A percentile compares a stretch with the other conserved stretches of the same genome.
Conservation (phyloP, 1,139 yeast species). For the Pichia sp. region DNA sequence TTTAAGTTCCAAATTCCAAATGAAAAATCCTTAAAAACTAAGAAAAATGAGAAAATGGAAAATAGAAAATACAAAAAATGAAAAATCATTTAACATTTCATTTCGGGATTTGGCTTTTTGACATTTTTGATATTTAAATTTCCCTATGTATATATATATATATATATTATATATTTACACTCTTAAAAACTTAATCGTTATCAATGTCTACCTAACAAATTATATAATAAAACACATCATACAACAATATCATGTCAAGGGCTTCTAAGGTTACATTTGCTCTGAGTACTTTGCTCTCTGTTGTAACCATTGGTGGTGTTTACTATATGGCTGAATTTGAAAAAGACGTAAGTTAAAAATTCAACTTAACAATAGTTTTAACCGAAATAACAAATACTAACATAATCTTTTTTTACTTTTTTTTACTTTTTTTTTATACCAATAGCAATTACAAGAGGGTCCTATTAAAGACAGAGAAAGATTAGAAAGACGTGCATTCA, state of each 20-base stretch:
- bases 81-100: not conserved
- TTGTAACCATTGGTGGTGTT: constrained; percentile 28
- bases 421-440: too few relatives aligned
- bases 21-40: not conserved
- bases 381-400: not conserved
- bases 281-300: constrained; percentile 20
- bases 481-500: constrained; percentile 27
- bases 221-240: not conserved
- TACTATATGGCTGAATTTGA: constrained; percentile 30
- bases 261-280: constrained; percentile 31
- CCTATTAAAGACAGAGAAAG: constrained; percentile 32
- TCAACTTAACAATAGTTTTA: too few relatives aligned
- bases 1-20: not conserved
- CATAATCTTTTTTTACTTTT: not conserved
- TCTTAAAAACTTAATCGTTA: too few relatives aligned
- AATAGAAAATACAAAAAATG: not conserved
- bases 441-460: constrained; percentile 30
- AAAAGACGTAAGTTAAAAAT: constrained; percentile 29
- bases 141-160: too few relatives aligned
- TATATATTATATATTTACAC: too few relatives aligned
- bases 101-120: not conserved
- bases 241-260: constrained; percentile 26
- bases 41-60: not conserved
- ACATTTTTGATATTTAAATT: too few relatives aligned
- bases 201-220: too few relatives aligned